phyloP scores from a whole-genome alignment of 2,329 filamentous ascomycete genomes.

The Pseudogymnoascus sp. region DNA sequence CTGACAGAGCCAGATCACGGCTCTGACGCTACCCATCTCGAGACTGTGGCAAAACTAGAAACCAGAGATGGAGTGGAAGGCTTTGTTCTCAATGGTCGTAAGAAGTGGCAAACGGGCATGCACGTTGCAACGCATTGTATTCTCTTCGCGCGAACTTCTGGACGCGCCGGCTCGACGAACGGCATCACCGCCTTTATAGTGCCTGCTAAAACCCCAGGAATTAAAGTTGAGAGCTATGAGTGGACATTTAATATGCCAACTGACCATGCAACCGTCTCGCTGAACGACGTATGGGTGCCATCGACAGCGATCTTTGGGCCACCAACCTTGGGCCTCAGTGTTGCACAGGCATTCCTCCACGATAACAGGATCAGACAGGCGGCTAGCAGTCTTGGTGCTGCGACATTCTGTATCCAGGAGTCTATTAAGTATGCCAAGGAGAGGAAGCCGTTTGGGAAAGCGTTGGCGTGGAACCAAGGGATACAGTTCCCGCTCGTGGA shows the following conservation, averaged over 20 bases:
- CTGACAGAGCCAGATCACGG: slow-evolving; percentile 54
- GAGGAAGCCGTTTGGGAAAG: slow-evolving; percentile 46
- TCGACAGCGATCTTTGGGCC: slow-evolving; percentile 43
- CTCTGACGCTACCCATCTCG: slow-evolving; percentile 55
- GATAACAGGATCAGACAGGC: slow-evolving; percentile 59
- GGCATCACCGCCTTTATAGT: slow-evolving; percentile 56
- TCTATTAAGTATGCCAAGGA: slow-evolving; percentile 47
- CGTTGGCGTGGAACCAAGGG: slow-evolving; percentile 50
- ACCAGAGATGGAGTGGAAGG: slow-evolving; percentile 36
- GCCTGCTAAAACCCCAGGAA: slow-evolving; percentile 41
- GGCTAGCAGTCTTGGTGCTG: slow-evolving; percentile 49
- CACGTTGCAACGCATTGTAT: slow-evolving; percentile 54
- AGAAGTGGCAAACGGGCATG: slow-evolving; percentile 59
- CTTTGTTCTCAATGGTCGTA: slow-evolving; percentile 47
- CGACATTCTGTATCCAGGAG: slow-evolving; percentile 50
- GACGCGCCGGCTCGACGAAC: slow-evolving; percentile 40
- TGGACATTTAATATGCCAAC: slow-evolving; percentile 61
- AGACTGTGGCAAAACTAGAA: slow-evolving; percentile 40
- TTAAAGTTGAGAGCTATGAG: slow-evolving; percentile 49
- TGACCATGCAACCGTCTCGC: slow-evolving; percentile 51
- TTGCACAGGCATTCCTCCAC: slow-evolving; percentile 57
- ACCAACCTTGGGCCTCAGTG: slow-evolving; percentile 44
- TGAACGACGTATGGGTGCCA: slow-evolving; percentile 50
- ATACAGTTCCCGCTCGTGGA: slow-evolving; percentile 58
- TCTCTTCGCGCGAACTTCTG: slow-evolving; percentile 50